Conservation (phyloP, 352 stramenopile genomes). For the Thraustotheca clavata region DNA sequence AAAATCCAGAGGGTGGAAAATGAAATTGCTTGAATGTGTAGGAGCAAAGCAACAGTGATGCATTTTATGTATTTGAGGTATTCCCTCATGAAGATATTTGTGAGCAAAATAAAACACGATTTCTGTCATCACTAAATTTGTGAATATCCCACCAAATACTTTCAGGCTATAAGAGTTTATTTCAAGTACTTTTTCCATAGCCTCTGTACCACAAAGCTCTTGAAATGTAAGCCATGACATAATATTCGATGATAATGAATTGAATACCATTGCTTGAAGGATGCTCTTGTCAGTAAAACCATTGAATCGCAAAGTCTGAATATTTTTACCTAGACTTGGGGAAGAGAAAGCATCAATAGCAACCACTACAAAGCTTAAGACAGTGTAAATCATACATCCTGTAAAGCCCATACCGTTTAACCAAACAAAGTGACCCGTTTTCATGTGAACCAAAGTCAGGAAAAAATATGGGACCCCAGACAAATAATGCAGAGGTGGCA, state of each 20-base stretch:
- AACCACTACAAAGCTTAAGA: neutral
- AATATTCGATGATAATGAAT: neutral
- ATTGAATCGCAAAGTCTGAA: neutral
- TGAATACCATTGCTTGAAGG: neutral
- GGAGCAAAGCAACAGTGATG: slow-evolving; percentile 1
- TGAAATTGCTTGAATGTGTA: neutral
- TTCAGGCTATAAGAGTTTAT: neutral
- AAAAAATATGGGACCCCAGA: neutral
- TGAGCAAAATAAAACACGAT: neutral
- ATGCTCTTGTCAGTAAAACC: neutral
- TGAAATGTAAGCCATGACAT: slow-evolving; percentile 1
- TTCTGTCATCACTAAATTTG: neutral
- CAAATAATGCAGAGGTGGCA: neutral
- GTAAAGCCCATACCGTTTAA: neutral
- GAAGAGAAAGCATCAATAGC: neutral
- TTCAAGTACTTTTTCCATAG: neutral
- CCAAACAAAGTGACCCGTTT: neutral
- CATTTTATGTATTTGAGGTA: neutral
- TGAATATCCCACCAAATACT: neutral
- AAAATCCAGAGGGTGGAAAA: neutral
- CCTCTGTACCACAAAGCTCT: neutral
- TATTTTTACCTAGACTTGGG: neutral
- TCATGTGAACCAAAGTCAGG: neutral
- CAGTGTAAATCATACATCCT: neutral
- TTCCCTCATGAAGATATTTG: neutral